Percentiles rank a stretch among this genome's conserved stretches.
Conservation (phyloP, 2,329 filamentous ascomycete genomes). For the Lasiodiplodia citricola region DNA sequence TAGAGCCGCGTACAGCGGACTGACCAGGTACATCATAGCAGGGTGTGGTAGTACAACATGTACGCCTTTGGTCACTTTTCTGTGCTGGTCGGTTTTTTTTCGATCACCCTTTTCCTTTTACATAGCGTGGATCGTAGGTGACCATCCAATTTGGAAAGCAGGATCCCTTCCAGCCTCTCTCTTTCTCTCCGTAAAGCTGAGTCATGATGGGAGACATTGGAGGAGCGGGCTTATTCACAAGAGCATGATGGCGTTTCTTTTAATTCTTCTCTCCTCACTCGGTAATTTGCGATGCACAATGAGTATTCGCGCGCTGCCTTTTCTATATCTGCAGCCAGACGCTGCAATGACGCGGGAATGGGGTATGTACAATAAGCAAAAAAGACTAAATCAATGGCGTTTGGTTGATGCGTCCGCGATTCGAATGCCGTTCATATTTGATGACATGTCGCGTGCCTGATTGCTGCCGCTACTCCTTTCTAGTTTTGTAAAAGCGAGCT, state of each 20-base stretch:
- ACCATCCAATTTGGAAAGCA: constrained; percentile 6
- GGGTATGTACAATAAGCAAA: constrained; percentile 15
- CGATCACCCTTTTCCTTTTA: neutral
- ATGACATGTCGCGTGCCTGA: neutral
- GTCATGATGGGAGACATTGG: constrained; percentile 9
- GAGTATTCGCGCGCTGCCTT: neutral
- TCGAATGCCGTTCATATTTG: neutral
- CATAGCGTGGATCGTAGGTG: constrained; percentile 8
- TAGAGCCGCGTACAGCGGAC: neutral
- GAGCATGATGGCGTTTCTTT: constrained; percentile 18
- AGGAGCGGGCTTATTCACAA: neutral
- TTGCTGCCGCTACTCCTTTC: neutral
- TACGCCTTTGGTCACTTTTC: neutral
- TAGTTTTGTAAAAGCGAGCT: neutral
- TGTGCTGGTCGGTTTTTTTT: neutral
- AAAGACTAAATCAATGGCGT: constrained; percentile 10
- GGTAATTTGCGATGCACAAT: neutral
- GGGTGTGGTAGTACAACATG: neutral
- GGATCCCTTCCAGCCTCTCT: neutral
- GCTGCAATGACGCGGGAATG: neutral
- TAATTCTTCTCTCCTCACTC: neutral
- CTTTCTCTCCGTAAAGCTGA: neutral
- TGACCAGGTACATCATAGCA: neutral
- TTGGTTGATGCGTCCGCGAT: neutral
- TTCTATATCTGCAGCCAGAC: neutral